Conservation (phyloP, 108 stramenopile genomes). For the Skeletonema costatum region DNA sequence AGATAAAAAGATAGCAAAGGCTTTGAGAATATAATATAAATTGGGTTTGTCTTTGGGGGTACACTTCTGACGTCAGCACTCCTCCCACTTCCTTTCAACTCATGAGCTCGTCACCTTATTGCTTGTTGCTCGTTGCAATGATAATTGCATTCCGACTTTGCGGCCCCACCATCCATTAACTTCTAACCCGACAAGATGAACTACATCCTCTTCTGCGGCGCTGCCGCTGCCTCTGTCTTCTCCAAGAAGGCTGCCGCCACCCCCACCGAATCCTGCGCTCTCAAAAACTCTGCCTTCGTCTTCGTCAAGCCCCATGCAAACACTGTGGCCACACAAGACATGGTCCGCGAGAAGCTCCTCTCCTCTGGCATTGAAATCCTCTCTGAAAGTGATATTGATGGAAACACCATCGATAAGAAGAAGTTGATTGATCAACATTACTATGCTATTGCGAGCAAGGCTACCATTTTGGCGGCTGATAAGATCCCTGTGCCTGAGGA, state of each 20-base stretch:
- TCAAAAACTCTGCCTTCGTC: constrained; percentile 88
- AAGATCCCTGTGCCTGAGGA: constrained; percentile 88
- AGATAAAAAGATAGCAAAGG: too few species aligned
- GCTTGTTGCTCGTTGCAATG: neutral
- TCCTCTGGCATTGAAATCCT: constrained; percentile 73
- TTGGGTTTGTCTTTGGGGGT: too few species aligned
- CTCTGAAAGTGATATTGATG: constrained; percentile 74
- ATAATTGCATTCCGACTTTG: neutral
- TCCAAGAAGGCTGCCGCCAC: constrained; percentile 12
- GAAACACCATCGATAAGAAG: constrained; percentile 83
- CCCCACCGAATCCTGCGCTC: constrained; percentile 23
- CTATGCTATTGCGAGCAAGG: constrained; percentile 94
- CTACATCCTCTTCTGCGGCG: constrained; percentile 44
- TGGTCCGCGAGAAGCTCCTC: constrained; percentile 67
- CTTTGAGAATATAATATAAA: too few species aligned
- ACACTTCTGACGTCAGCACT: too few species aligned
- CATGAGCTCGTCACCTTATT: too few species aligned
- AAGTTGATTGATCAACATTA: constrained; percentile 95
- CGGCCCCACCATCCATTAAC: neutral
- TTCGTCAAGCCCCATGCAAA: constrained; percentile 97
- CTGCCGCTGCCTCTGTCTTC: constrained; percentile 43
- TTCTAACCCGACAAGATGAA: constrained; percentile 3
- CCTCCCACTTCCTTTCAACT: too few species aligned
- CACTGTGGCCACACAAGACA: constrained; percentile 69
- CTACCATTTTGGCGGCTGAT: constrained; percentile 81